Evolutionary conservation across 257 asterid species (phyloP).

Genomic region (Rubia yunnanensis): DNA sequence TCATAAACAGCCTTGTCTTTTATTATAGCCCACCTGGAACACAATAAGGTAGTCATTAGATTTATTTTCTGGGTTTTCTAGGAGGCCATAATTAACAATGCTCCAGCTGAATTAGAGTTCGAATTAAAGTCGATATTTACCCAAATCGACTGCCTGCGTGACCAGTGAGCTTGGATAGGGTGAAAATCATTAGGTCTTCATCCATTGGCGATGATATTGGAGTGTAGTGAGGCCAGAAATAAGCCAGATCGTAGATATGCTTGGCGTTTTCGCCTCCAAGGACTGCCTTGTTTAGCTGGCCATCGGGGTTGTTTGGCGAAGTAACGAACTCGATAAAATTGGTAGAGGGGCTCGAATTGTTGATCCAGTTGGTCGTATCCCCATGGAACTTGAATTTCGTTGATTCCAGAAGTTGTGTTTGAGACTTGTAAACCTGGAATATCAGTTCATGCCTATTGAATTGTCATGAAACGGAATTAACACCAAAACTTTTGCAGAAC

Average conservation of each 20-base stretch:
- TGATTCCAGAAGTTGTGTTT: conserved; percentile 40
- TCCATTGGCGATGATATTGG: conserved; percentile 55
- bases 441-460: too few species aligned
- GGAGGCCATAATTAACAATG: too few species aligned
- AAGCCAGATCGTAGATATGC: conserved; percentile 51
- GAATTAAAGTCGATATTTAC: too few species aligned
- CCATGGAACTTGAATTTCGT: conserved; percentile 33
- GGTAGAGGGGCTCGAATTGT: conserved; percentile 15
- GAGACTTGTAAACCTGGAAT: conserved; percentile 37
- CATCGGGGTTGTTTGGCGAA: conserved; percentile 73
- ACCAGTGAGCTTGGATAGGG: conserved; percentile 69
- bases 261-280: conserved; percentile 23
- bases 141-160: conserved; percentile 82
- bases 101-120: too few species aligned
- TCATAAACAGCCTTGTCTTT: conserved; percentile 36
- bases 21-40: conserved; percentile 59
- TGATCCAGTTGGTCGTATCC: conserved; percentile 28
- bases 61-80: neutral
- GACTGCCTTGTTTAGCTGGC: conserved; percentile 32
- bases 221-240: conserved; percentile 70
- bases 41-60: neutral
- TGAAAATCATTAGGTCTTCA: conserved; percentile 61
- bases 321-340: conserved; percentile 58
- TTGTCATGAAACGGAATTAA: too few species aligned
- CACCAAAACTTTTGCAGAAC: too few species aligned